phyloP scores from a whole-genome alignment of 345 rosid genomes.

The Eucalyptus virginea region DNA sequence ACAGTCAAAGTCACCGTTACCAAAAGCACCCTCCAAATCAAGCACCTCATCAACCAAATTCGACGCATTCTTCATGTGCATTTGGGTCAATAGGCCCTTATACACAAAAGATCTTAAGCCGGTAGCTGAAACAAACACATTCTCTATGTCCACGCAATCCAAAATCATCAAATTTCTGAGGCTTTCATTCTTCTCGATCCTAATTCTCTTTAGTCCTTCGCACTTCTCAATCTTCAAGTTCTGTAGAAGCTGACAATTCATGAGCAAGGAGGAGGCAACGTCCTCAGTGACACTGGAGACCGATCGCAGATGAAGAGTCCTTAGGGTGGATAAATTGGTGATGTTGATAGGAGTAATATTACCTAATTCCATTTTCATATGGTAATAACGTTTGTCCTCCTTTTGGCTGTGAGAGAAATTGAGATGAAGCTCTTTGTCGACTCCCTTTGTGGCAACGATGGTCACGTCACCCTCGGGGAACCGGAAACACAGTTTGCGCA shows the following conservation, averaged over 20 bases:
- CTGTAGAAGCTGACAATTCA: neutral
- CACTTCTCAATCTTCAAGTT: neutral
- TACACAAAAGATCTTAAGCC: neutral
- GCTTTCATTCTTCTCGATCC: neutral
- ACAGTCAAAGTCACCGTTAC: neutral
- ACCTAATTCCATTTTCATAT: neutral
- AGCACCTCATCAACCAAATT: neutral
- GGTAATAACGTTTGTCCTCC: neutral
- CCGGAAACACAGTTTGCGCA: neutral
- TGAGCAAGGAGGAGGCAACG: neutral
- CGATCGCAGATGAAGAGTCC: neutral
- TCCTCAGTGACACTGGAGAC: neutral
- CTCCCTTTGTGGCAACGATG: conserved; percentile 1
- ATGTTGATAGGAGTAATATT: neutral
- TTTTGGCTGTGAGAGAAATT: neutral
- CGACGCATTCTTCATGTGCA: neutral
- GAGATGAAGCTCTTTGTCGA: neutral
- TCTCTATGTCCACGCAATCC: neutral
- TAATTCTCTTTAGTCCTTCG: neutral
- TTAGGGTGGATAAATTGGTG: neutral
- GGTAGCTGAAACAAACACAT: neutral
- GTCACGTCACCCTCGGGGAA: neutral
- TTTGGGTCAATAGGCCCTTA: neutral
- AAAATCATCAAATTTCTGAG: neutral
- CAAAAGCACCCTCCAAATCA: neutral